Evolutionary conservation across 495 filamentous ascomycete species (phyloP).

Genomic region (Hypoxylon crocopeplum): DNA sequence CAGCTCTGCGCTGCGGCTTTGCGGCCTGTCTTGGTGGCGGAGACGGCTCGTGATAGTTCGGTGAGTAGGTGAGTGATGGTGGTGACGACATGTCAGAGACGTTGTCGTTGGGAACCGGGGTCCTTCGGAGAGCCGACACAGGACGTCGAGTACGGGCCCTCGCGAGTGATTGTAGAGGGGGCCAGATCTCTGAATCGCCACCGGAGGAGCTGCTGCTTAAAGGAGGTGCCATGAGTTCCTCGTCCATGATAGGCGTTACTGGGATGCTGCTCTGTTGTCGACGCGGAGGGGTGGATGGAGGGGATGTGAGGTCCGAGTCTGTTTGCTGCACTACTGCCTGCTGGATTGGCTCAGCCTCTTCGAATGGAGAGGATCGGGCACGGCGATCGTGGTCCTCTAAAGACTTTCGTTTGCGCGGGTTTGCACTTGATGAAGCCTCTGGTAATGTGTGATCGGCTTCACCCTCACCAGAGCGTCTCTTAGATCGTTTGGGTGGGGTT

Average conservation of each 20-base stretch:
- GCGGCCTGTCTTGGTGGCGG: constrained; percentile 31
- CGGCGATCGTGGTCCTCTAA: constrained; percentile 45
- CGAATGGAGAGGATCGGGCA: constrained; percentile 34
- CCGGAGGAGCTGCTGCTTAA: constrained; percentile 50
- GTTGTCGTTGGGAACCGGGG: constrained; percentile 41
- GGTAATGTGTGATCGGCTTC: constrained; percentile 10
- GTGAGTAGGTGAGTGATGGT: constrained; percentile 59
- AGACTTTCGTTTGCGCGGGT: constrained; percentile 56
- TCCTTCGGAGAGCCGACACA: constrained; percentile 34
- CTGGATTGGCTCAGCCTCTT: constrained; percentile 40
- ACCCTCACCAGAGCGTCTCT: constrained; percentile 39
- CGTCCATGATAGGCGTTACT: constrained; percentile 40
- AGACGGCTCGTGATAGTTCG: constrained; percentile 48
- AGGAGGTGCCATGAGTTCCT: constrained; percentile 54
- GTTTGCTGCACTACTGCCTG: constrained; percentile 33
- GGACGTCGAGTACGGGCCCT: constrained; percentile 38
- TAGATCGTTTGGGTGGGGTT: constrained; percentile 47
- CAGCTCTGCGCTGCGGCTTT: constrained; percentile 30
- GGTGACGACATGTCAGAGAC: constrained; percentile 55
- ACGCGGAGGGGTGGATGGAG: constrained; percentile 21
- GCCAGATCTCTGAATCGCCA: constrained; percentile 45
- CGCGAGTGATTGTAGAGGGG: constrained; percentile 48
- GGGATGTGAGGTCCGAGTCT: constrained; percentile 37
- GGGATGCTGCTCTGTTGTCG: constrained; percentile 19
- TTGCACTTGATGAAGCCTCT: constrained; percentile 33